Evolutionary conservation across 148 eudicot species (phyloP).

Genomic region (Tetragonia tetragonoides): DNA sequence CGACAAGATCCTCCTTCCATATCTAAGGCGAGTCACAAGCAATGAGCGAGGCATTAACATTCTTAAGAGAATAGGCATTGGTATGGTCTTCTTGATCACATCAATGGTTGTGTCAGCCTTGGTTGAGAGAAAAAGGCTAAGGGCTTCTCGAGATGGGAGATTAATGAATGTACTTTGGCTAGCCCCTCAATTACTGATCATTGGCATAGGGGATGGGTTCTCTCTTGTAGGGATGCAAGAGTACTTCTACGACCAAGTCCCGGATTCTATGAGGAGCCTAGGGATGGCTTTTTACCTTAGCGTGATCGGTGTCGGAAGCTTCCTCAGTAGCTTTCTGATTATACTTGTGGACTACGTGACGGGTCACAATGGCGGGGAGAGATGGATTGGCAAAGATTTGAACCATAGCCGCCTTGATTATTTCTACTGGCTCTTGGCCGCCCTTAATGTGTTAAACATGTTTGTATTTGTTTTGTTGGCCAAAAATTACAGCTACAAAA

Average conservation of each 20-base stretch:
- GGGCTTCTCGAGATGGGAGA: conserved; percentile 15
- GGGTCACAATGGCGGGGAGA: conserved; percentile 30
- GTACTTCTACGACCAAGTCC: conserved; percentile 69
- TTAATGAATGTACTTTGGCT: conserved; percentile 56
- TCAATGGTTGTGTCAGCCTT: conserved; percentile 48
- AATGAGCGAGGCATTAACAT: conserved; percentile 54
- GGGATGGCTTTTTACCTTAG: conserved; percentile 62
- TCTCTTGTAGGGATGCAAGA: conserved; percentile 68
- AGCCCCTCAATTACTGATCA: conserved; percentile 53
- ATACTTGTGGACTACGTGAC: conserved; percentile 36
- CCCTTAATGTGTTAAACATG: conserved; percentile 27
- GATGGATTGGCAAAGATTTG: conserved; percentile 55
- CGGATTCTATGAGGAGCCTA: conserved; percentile 63
- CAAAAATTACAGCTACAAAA: conserved; percentile 40
- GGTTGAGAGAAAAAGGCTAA: conserved; percentile 42
- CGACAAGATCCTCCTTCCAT: conserved; percentile 49
- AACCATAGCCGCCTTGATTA: conserved; percentile 41
- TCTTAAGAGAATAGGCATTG: conserved; percentile 55
- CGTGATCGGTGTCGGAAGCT: conserved; percentile 52
- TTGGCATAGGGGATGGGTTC: conserved; percentile 62
- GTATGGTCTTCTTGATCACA: conserved; percentile 47
- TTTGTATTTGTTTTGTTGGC: conserved; percentile 32
- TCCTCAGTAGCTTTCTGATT: conserved; percentile 45
- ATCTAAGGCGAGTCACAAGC: conserved; percentile 40
- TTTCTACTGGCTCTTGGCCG: conserved; percentile 44